Base-by-base conservation (phyloP, 768 basidiomycete species). In the Mycena latifolia region DNA sequence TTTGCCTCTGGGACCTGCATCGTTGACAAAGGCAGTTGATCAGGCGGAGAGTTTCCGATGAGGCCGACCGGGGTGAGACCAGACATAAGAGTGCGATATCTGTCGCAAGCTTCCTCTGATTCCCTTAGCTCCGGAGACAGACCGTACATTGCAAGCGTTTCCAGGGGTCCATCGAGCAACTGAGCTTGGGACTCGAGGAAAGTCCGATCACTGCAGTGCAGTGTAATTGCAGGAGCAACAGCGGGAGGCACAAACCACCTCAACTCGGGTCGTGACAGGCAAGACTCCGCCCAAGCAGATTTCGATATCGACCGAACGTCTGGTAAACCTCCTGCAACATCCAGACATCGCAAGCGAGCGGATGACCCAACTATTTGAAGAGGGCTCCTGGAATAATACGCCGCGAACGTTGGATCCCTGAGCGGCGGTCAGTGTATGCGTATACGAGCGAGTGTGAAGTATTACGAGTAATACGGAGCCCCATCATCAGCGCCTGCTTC, bases 1-100 rank as follows among this genome's bases (percentile, higher is more conserved):
- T 98, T 96, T 50, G 94, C 93, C 67, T 98, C 95, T 5, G 98
- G 98, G 37, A 99, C 92, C 69, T 92, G 90, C 92, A 98, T 96
- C 31, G 86, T 85, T 14, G 96, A 89, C 50, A 85, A 79, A 2
- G 96, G 96, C 10, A 95, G 79, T 73, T 98, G 95, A 66, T 92
- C 84, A 0, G 76, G 70, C 7, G 93, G 84, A 1, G 96, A 93
- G 39, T 75, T 78, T 29, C 80, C 82, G 61, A 96, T 73, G 52
- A 99, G 78, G 45, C 98, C 98, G 8, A 76, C 71, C 7, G 89
- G 84, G 2, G 90, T 82, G 22, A 95, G 72, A 39, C 85, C 85
- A 31, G 93, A 91, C 33, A 92, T 70, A 27, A 85, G 75, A 15
- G 74, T 71, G 14, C 84, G 73, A 66, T 88, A 91, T 27, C 72